Percentiles rank a stretch among this genome's conserved stretches.
These are phyloP conservation scores for Aspergillus sparsus DNA, from an alignment of 495 filamentous ascomycete species.

Conservation along the genomic window DNA sequence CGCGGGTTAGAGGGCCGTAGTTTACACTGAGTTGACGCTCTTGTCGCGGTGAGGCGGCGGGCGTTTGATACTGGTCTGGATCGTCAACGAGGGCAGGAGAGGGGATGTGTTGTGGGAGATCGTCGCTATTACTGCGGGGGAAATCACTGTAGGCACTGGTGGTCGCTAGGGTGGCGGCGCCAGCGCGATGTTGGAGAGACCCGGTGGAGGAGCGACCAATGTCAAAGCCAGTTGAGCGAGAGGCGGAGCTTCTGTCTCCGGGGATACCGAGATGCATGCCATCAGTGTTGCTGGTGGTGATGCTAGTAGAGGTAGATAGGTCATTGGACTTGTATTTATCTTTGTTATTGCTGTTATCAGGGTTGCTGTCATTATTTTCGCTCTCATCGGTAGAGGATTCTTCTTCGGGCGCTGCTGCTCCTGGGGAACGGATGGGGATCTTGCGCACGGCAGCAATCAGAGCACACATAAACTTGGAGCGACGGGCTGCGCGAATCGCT, in stretches of 20 bases:
- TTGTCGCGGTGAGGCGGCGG: slow-evolving; percentile 28
- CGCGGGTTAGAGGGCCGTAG: slow-evolving; percentile 37
- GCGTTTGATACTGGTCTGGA: slow-evolving; percentile 32
- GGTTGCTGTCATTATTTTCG: slow-evolving; percentile 11
- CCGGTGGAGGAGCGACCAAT: slow-evolving; percentile 28
- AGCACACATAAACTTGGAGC: slow-evolving; percentile 96
- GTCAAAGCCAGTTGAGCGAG: slow-evolving; percentile 42
- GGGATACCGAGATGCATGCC: slow-evolving; percentile 5
- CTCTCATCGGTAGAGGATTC: slow-evolving; percentile 16
- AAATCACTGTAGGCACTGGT: slow-evolving; percentile 36
- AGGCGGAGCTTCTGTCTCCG: slow-evolving; percentile 23
- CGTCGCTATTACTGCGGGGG: slow-evolving; percentile 46
- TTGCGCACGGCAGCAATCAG: slow-evolving; percentile 81
- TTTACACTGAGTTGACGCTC: slow-evolving; percentile 29
- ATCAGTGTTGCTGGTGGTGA: slow-evolving; percentile 11
- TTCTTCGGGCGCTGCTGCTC: slow-evolving; percentile 18
- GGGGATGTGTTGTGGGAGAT: slow-evolving; percentile 43
- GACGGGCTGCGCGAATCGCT: slow-evolving; percentile 73
- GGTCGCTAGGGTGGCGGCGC: slow-evolving; percentile 26
- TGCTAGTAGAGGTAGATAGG: slow-evolving; percentile 1
- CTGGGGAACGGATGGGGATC: slow-evolving; percentile 69
- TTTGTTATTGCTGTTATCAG: slow-evolving; percentile 13
- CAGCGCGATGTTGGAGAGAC: slow-evolving; percentile 37
- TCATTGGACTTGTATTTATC: slow-evolving; percentile 10
- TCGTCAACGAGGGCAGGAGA: slow-evolving; percentile 35